A percentile compares a stretch with the other conserved stretches of the same genome.
Evolutionary conservation across 768 basidiomycete genomes (phyloP).

Genomic region (Heimioporus sp.): DNA sequence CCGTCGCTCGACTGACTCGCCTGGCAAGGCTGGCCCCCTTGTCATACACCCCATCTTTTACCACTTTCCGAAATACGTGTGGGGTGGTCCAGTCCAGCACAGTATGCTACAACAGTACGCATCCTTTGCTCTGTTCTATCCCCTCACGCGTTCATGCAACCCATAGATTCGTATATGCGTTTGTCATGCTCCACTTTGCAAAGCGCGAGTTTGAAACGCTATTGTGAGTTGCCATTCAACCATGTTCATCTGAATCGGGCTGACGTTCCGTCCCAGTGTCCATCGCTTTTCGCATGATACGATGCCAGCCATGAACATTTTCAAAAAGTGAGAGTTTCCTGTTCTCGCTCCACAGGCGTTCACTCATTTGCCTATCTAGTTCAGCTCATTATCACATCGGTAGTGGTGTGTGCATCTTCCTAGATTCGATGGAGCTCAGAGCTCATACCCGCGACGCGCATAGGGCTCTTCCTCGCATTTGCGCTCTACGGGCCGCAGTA

Average conservation of each 20-base stretch:
- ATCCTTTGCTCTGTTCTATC: not conserved
- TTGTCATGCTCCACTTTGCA: constrained; percentile 83
- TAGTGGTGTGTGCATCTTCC: constrained; percentile 42
- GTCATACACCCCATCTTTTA: constrained; percentile 87
- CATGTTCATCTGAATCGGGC: not conserved
- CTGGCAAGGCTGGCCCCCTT: constrained; percentile 73
- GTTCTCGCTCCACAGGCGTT: not conserved
- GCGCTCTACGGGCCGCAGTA: constrained; percentile 83
- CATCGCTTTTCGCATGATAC: constrained; percentile 96
- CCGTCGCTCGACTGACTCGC: constrained; percentile 2
- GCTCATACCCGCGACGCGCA: not conserved
- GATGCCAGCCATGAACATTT: constrained; percentile 83
- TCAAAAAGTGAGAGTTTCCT: constrained; percentile 74
- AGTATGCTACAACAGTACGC: constrained; percentile 74
- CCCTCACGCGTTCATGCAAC: not conserved
- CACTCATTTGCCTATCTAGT: constrained; percentile 41
- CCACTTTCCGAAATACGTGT: constrained; percentile 65
- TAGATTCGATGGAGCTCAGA: not conserved
- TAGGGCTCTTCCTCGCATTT: constrained; percentile 72
- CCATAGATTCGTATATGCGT: constrained; percentile 61
- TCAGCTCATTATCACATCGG: constrained; percentile 88
- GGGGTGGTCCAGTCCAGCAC: constrained; percentile 67
- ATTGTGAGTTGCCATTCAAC: constrained; percentile 52
- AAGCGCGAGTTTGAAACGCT: constrained; percentile 94
- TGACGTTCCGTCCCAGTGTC: constrained; percentile 46